Conservation (phyloP, 768 basidiomycete genomes). For the Cystobasidium onofrii region DNA sequence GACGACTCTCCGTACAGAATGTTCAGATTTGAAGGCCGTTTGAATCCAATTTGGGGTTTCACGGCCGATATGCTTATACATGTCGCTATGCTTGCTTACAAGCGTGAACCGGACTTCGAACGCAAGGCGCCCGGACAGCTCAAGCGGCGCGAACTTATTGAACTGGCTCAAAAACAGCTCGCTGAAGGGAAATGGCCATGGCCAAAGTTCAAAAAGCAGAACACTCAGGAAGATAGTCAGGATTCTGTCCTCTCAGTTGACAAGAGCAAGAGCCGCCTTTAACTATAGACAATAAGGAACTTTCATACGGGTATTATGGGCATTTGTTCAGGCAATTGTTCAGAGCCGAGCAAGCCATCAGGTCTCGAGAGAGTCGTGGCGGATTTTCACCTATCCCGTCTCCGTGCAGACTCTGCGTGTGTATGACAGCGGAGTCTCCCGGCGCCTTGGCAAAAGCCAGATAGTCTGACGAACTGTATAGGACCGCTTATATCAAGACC, state of each 20-base stretch:
- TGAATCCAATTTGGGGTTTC: constrained; percentile 34
- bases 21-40: constrained; percentile 30
- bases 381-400: too few relatives aligned
- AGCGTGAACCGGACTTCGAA: constrained; percentile 32
- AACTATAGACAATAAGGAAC: too few relatives aligned
- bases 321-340: too few relatives aligned
- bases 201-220: not conserved
- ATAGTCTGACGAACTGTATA: too few relatives aligned
- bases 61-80: constrained; percentile 41
- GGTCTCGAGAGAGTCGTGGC: too few relatives aligned
- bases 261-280: not conserved
- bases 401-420: too few relatives aligned
- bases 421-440: too few relatives aligned
- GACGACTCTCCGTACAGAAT: constrained; percentile 29
- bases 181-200: constrained; percentile 7
- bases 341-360: too few relatives aligned
- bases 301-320: too few relatives aligned
- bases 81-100: constrained; percentile 37
- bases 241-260: not conserved
- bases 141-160: constrained; percentile 17
- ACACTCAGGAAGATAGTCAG: not conserved
- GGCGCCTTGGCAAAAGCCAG: too few relatives aligned
- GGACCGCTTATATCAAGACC: too few relatives aligned
- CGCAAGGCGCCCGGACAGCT: constrained; percentile 29
- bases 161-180: constrained; percentile 16